Base-by-base conservation (phyloP, 192 early-diverging fungal species). In the Backusella westeae region DNA sequence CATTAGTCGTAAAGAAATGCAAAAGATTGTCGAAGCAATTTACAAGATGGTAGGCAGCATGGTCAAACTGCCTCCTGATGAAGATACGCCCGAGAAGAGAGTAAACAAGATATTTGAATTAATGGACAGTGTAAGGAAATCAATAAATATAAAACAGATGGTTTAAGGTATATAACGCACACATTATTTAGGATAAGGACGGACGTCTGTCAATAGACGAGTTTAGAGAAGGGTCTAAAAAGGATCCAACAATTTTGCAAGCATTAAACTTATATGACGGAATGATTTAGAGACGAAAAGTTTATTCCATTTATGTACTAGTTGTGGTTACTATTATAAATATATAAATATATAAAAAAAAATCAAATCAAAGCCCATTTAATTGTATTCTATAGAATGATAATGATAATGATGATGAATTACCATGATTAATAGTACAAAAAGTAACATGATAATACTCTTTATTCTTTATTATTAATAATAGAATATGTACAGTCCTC, bases 1-100 rank as follows among this genome's bases (percentile, higher is more conserved):
- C 77, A 94, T 98, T 74, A 93, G 92, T 15, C 88, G 90, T 41
- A 92, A 93, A 21, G 96, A 98, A 85, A 96, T 98, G 96, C 76
- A 93, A 39, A 83, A 84, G 70, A 94, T 98, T 69, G 95, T 96
- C 21, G 93, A 95, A 72, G 94, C 96, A 7, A 96, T 98, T 70
- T 98, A 97, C 82, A 93, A 92, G 71, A 96, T 96, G 93, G 94
- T 98, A 0, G 95, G 95, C 7, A 93, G 89, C 78, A 96, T 94
- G 92, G 91, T 95, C 35, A 94, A 95, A 76, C 83, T 97, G 72
- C 94, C 95, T 35, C 83, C 88, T 39, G 96, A 98, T 83, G 96
- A 98, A 80, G 93, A 94, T 77, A 96, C 95, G 21, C 93, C 95
- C 2, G 90, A 95, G 75, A 94, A 95, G 78, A 88, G 95, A 15